These are phyloP conservation scores for Thecaphora frezii DNA, from an alignment of 1,284 basidiomycete genomes.

Conservation along the genomic window DNA sequence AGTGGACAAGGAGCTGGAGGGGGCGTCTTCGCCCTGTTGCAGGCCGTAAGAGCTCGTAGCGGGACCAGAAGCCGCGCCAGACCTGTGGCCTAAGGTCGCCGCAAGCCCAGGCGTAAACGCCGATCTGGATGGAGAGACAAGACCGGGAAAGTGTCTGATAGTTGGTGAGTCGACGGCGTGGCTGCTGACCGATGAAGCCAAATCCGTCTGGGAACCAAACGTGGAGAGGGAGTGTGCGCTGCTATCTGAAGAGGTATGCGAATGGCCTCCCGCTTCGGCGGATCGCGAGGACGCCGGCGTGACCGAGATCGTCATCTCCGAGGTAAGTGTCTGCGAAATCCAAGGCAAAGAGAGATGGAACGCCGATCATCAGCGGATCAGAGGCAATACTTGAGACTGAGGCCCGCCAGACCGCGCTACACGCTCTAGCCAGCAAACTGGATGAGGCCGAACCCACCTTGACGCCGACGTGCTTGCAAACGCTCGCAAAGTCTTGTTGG, in stretches of 20 bases:
- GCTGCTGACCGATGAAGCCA: constrained; percentile 21
- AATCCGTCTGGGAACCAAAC: constrained; percentile 19
- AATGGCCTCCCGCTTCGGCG: constrained; percentile 18
- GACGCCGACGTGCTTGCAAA: constrained; percentile 36
- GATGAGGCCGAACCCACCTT: constrained; percentile 19
- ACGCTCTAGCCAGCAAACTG: too few species aligned
- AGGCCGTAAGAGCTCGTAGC: background rate
- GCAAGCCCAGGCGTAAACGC: constrained; percentile 11
- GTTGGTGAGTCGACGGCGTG: constrained; percentile 32
- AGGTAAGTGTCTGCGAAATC: background rate
- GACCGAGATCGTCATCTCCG: background rate
- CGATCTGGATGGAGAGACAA: constrained; percentile 30
- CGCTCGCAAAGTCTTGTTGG: constrained; percentile 42
- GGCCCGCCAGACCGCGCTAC: too few species aligned
- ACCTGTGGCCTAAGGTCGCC: too few species aligned
- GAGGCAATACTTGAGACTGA: too few species aligned
- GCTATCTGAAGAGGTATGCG: constrained; percentile 18
- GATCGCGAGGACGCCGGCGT: constrained; percentile 7
- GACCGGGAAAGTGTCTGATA: constrained; percentile 20
- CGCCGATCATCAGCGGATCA: background rate
- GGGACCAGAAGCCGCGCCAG: background rate
- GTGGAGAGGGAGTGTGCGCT: constrained; percentile 15
- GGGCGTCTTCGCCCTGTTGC: background rate
- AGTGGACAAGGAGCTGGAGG: background rate
- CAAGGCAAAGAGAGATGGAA: background rate